Evolutionary conservation across 225 moss, liverwort and hornwort species (phyloP).

Genomic region (Sphagnum tenellum): DNA sequence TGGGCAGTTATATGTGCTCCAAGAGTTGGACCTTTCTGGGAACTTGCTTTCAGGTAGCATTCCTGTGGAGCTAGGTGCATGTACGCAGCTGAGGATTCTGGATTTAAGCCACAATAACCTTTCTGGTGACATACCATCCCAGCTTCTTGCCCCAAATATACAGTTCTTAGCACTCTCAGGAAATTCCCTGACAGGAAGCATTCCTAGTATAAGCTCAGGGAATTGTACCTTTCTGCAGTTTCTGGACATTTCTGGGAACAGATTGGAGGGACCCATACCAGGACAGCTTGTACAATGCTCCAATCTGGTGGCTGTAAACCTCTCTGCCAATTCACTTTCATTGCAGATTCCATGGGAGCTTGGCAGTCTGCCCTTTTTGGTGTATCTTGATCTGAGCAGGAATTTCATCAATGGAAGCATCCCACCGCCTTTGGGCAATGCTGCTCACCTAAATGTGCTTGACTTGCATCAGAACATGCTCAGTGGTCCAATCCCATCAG

Average conservation of each 20-base stretch:
- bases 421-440: slow-evolving; percentile 52
- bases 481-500: slow-evolving; percentile 45
- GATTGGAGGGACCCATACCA: slow-evolving; percentile 40
- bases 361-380: slow-evolving; percentile 43
- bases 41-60: slow-evolving; percentile 28
- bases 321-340: slow-evolving; percentile 46
- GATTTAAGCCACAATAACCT: slow-evolving; percentile 70
- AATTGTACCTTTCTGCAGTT: slow-evolving; percentile 63
- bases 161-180: slow-evolving; percentile 50
- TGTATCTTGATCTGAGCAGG: slow-evolving; percentile 60
- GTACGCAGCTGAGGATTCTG: slow-evolving; percentile 42
- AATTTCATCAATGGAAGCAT: slow-evolving; percentile 53
- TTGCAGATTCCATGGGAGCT: slow-evolving; percentile 58
- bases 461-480: slow-evolving; percentile 60
- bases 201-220: slow-evolving; percentile 37
- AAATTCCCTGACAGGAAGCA: slow-evolving; percentile 54
- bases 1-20: slow-evolving; percentile 41
- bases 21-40: slow-evolving; percentile 42
- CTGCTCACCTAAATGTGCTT: slow-evolving; percentile 33
- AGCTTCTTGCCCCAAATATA: slow-evolving; percentile 46
- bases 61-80: slow-evolving; percentile 31
- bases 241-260: slow-evolving; percentile 58
- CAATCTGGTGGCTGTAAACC: slow-evolving; percentile 50
- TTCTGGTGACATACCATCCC: slow-evolving; percentile 46
- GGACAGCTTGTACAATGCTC: slow-evolving; percentile 53